Base-by-base conservation (phyloP, 202 grass and related monocot species). In the Panicum hallii region DNA sequence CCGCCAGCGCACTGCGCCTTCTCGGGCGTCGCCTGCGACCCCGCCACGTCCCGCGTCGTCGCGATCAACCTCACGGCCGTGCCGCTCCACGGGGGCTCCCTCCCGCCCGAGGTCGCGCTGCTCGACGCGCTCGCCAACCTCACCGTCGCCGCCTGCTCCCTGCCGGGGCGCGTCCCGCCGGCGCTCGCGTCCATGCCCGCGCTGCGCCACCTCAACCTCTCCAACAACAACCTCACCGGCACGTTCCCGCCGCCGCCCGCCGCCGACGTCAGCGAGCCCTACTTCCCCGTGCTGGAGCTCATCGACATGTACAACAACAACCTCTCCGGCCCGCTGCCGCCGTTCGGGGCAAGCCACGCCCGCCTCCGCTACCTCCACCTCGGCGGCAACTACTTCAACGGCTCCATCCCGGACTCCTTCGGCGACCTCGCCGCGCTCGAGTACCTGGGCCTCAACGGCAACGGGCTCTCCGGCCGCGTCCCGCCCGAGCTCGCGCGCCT, bases 231-330 rank as follows among this genome's bases (percentile, higher is more conserved):
- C 79, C 88, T 99, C 79, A 86, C 46, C 42, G 90, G 84, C 2
- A 0, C 49, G 0, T 95, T 95, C 78, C 91, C 87, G 0, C 6
- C 54, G 0, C 23, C 85, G 0, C 4, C 47, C 5, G 2, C 19
- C n/a, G n/a, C 17, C 23, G 2, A 14, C 12, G 5, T 0, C 2
- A 0, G 10, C 20, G 4, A 26, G 0, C 41, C 15, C 0, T 87
- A 80, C 87, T 96, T 96, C 84, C 91, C 87, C 0, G 12, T 49
- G 19, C 77, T 99, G 16, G 67, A 86, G 58, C 49, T 94, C 73
- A 8, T 96, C 70, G 96, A 99, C 74, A 77, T 65, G 54, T 96
- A 99, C 86, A 94, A 99, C 74, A 99, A 99, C 86, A 96, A 94
- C 85, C 63, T 99, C 41, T 87, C 87, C 1, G 96, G 96, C 17